Evolutionary conservation across 2,329 filamentous ascomycete species (phyloP), one percentile per base, ranked within the genome.

Genomic region (Allantophomopsis lycopodina): DNA sequence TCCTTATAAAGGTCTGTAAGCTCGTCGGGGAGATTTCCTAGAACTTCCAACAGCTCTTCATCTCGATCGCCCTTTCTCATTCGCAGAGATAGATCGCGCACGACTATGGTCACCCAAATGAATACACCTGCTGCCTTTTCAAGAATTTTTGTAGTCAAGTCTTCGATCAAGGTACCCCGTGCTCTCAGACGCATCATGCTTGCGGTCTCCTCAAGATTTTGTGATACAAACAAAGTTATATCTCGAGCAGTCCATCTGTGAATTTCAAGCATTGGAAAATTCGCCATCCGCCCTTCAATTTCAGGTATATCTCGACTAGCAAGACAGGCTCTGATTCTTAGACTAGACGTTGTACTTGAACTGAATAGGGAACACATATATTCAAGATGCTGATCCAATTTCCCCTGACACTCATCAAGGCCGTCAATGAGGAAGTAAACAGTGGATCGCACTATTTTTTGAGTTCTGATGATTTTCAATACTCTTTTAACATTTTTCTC

Each of bases 281-380:
- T 5, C 7, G 7, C 15, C 35, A 49, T 52, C 3, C 38, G 44
- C 13, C 50, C 47, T 20, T 44, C 35, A 36, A 55, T 55, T 6
- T 44, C 40, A 13, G 46, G 45, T 47, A 46, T 51, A 0, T 50
- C 52, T 13, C 53, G 38, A 20, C 51, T 55, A n/a, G 46, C 48
- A 4, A 47, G 35, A 17, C 48, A 51, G 15, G 53, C 28, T 34
- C 53, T 54, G 35, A 51, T 36, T 23, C 41, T 39, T 11, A 8
- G 34, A 13, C 1, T 14, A 11, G 2, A 17, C 40, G 7, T 42
- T 21, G 20, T 37, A 14, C 8, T 37, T 20, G 20, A 53, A 36
- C 3, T 49, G 23, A 10, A 28, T 28, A 28, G 11, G 5, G 23
- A 28, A 10, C 23, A 28, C 7, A 28, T 28, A 10, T 28, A 28